These are phyloP conservation scores for Exophiala sp. DNA, from an alignment of 2,329 filamentous ascomycete genomes.

Conservation along the genomic window DNA sequence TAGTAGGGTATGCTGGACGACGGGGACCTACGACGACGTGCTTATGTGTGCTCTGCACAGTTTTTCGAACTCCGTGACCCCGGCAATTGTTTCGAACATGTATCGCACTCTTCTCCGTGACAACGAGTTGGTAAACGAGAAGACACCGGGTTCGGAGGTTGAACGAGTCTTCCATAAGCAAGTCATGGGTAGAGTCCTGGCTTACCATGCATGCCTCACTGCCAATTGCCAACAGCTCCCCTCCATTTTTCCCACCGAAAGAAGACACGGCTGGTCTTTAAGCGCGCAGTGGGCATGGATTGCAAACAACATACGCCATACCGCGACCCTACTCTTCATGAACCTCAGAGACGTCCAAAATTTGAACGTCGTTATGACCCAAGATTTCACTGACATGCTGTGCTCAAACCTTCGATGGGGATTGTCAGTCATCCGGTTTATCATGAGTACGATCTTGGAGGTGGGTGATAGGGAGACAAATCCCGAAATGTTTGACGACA, in stretches of 20 bases:
- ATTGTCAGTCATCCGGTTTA: conserved; percentile 56
- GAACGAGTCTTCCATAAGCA: conserved; percentile 68
- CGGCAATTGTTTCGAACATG: conserved; percentile 58
- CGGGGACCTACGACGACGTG: conserved; percentile 62
- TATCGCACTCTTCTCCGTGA: conserved; percentile 64
- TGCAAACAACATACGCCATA: conserved; percentile 26
- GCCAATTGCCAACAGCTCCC: conserved; percentile 13
- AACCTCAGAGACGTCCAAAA: conserved; percentile 20
- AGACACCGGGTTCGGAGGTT: conserved; percentile 51
- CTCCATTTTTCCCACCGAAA: conserved; percentile 9
- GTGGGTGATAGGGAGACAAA: conserved; percentile 35
- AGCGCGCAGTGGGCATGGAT: conserved; percentile 27
- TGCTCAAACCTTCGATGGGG: conserved; percentile 74
- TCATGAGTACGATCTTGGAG: conserved; percentile 50
- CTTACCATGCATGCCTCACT: conserved; percentile 24
- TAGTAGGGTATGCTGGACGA: conserved; percentile 44
- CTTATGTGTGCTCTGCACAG: conserved; percentile 57
- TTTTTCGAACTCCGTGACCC: conserved; percentile 50
- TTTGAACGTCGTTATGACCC: conserved; percentile 10
- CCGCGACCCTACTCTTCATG: conserved; percentile 20
- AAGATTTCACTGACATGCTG: conserved; percentile 66
- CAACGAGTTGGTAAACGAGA: conserved; percentile 65
- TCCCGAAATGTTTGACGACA: conserved; percentile 25
- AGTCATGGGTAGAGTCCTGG: conserved; percentile 65
- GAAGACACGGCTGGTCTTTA: conserved; percentile 15